Conservation (phyloP, 805 yeast genomes). For the Kodamaea jinghongensis region DNA sequence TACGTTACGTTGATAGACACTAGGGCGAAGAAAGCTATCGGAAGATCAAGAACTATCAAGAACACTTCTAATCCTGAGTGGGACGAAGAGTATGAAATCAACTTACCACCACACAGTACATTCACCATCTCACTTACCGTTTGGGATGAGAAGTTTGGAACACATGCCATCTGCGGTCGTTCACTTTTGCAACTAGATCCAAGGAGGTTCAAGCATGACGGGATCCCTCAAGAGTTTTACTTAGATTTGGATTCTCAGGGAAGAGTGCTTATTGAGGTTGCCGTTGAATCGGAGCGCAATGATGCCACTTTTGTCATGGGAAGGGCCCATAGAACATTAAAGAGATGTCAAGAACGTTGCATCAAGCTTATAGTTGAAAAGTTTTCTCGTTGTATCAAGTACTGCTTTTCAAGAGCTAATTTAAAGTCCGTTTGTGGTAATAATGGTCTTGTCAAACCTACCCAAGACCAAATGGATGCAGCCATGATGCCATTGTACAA, state of each 20-base stretch:
- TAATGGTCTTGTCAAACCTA: conserved; percentile 43
- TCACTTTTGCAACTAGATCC: conserved; percentile 62
- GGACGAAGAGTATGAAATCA: conserved; percentile 80
- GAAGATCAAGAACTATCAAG: conserved; percentile 63
- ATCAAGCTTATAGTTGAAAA: conserved; percentile 70
- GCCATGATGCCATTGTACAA: conserved; percentile 73
- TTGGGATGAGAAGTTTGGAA: conserved; percentile 62
- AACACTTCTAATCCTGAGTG: conserved; percentile 71
- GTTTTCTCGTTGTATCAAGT: conserved; percentile 61
- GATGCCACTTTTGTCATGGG: conserved; percentile 85
- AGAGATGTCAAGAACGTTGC: conserved; percentile 63
- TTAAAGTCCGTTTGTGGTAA: conserved; percentile 55
- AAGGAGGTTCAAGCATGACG: conserved; percentile 60
- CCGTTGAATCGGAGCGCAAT: conserved; percentile 73
- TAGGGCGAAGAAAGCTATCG: conserved; percentile 51
- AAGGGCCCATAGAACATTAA: conserved; percentile 62
- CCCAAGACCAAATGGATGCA: conserved; percentile 51
- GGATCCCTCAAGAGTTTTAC: conserved; percentile 58
- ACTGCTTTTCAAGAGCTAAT: conserved; percentile 55
- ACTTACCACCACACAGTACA: conserved; percentile 37
- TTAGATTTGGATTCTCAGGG: conserved; percentile 70
- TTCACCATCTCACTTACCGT: conserved; percentile 56
- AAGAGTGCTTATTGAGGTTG: conserved; percentile 58
- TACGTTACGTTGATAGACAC: conserved; percentile 65
- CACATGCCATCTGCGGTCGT: conserved; percentile 66